phyloP scores from a whole-genome alignment of 2,329 filamentous ascomycete genomes.

The Davidsoniella virescens region DNA sequence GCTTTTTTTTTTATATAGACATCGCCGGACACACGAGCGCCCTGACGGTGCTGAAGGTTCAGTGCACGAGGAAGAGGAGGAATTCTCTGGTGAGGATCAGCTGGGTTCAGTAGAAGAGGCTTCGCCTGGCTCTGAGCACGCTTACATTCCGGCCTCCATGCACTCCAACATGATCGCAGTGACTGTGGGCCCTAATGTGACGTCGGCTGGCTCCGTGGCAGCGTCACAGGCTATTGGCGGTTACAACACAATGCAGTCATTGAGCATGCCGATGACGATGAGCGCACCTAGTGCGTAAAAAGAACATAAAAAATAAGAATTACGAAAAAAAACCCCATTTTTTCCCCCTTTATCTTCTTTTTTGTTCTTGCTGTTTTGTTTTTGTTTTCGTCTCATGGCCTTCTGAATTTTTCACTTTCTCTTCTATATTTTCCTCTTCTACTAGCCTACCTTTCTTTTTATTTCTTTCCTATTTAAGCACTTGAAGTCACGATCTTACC shows the following conservation, averaged over 20 bases:
- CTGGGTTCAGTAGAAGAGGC: constrained; percentile 66
- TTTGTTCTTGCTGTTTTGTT: constrained; percentile 6
- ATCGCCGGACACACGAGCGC: constrained; percentile 61
- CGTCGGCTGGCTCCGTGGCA: constrained; percentile 9
- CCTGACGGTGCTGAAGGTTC: constrained; percentile 40
- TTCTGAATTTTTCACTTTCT: constrained; percentile 16
- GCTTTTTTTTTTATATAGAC: constrained; percentile 47
- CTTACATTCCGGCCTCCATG: constrained; percentile 40
- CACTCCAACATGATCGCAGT: constrained; percentile 20
- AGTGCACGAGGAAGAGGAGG: constrained; percentile 68
- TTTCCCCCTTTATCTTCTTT: neutral
- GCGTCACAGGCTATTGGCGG: constrained; percentile 20
- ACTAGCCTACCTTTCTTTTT: constrained; percentile 5
- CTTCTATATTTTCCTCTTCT: constrained; percentile 13
- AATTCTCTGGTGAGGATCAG: constrained; percentile 67
- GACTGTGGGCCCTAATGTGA: constrained; percentile 14
- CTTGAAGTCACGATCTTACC: constrained; percentile 13
- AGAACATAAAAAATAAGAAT: constrained; percentile 5
- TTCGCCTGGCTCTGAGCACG: constrained; percentile 54
- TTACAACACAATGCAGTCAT: constrained; percentile 42
- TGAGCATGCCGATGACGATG: constrained; percentile 49
- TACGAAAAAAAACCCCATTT: neutral
- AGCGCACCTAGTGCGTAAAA: constrained; percentile 28
- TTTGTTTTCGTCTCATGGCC: constrained; percentile 11
- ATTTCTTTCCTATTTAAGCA: constrained; percentile 10